phyloP scores from a whole-genome alignment of 768 basidiomycete species.

The Tricholoma terreum region DNA sequence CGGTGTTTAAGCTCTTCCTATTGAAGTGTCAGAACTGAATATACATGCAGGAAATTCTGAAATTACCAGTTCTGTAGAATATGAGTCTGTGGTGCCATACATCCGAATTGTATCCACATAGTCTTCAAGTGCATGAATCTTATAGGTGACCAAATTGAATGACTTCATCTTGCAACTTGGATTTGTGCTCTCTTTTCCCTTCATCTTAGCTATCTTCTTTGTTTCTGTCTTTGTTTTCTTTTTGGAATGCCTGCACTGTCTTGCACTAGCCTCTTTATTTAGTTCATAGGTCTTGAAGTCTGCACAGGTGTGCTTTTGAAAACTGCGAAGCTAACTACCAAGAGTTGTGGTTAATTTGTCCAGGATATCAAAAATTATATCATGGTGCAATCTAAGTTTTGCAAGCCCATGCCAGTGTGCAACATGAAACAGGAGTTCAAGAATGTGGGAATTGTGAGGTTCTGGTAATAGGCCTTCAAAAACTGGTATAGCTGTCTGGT shows the following conservation, averaged over 20 bases:
- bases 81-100: not conserved
- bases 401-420: constrained; percentile 8
- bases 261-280: not conserved
- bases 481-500: constrained; percentile 1
- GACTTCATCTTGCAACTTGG: not conserved
- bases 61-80: not conserved
- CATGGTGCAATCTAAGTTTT: not conserved
- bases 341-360: not conserved
- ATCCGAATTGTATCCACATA: not conserved
- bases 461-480: constrained; percentile 5
- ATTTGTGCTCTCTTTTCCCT: not conserved
- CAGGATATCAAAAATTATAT: not conserved
- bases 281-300: constrained; percentile 1
- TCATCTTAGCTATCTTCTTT: too few relatives aligned
- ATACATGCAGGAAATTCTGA: not conserved
- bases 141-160: not conserved
- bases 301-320: constrained; percentile 1
- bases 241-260: not conserved
- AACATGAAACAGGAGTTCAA: not conserved
- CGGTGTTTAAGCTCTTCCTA: constrained; percentile 17
- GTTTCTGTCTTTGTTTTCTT: not conserved
- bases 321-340: not conserved
- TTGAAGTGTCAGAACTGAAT: not conserved
- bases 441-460: not conserved
- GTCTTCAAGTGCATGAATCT: not conserved